Evolutionary conservation across 2,329 filamentous ascomycete genomes (phyloP), one percentile per base, ranked within the genome.

Genomic region (Emmonsiellopsis sp.): DNA sequence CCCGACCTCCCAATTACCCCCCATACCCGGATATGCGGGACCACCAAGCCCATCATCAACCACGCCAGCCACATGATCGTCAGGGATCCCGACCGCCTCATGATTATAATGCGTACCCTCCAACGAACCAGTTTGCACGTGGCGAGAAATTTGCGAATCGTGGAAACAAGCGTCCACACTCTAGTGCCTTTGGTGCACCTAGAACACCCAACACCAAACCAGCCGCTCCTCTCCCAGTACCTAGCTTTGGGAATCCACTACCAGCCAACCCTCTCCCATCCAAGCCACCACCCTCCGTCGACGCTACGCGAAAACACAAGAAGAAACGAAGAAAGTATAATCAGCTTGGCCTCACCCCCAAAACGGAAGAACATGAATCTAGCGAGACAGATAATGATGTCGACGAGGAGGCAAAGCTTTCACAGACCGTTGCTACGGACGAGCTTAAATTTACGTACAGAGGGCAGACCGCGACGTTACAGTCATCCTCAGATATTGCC

Each of bases 401-500:
- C 13, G 62, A 73, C 43, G 74, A 77, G 58, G 73, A 75, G 58
- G 61, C 65, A n/a, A 70, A 65, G 48, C 61, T 73, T n/a, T 70
- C 70, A 3, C 58, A 61, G 26, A 55, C 59, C 3, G 58, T 56
- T 37, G 48, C 58, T 2, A 56, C 59, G 5, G 61, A 57, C 20
- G 59, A 68, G 50, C 61, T 79, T 34, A 71, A 74, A 35, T 77
- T 85, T 57, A 78, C 80, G 53, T 80, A 82, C 61, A 74, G 76
- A 59, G 79, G 79, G n/a, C 67, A 76, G 61, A 74, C 79, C 44
- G 66, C 79, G 3, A 77, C 73, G 0, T 66, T 85, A 26, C 74
- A 76, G 52, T 76, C 76, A 6, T 67, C 77, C 13, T 80, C 81
- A 55, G 90, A 96, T 64, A 78, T 96, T 53, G 79, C 82, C 26